Percentiles rank a stretch among this genome's conserved stretches.
Evolutionary conservation across 768 basidiomycete species (phyloP).

Genomic region (Russula vinacea): DNA sequence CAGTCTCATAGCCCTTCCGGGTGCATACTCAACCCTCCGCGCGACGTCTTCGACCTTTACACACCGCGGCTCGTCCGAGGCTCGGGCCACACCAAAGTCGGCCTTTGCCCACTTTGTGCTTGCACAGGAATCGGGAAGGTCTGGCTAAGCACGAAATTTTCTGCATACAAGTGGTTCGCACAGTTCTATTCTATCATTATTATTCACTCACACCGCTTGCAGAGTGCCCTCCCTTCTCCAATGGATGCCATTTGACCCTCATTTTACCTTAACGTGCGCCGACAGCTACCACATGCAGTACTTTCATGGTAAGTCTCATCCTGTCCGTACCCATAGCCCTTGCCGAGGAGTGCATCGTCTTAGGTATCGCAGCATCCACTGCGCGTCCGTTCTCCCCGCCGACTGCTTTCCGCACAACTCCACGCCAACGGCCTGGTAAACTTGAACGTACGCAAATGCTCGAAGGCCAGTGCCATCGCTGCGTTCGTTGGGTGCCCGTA

Average conservation of each 20-base stretch:
- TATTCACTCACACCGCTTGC: background rate
- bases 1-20: constrained; percentile 31
- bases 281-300: constrained; percentile 81
- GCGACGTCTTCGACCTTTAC: constrained; percentile 63
- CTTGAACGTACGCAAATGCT: constrained; percentile 56
- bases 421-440: constrained; percentile 50
- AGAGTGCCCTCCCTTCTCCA: constrained; percentile 15
- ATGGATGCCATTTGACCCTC: background rate
- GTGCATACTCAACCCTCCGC: constrained; percentile 59
- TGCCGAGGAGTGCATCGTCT: constrained; percentile 3
- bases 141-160: constrained; percentile 79
- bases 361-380: constrained; percentile 69
- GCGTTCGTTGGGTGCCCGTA: constrained; percentile 65
- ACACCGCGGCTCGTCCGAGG: constrained; percentile 77
- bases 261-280: background rate
- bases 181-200: background rate
- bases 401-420: constrained; percentile 50
- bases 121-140: constrained; percentile 64
- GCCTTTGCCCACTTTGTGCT: constrained; percentile 73
- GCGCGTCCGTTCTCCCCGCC: constrained; percentile 79
- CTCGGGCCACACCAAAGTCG: constrained; percentile 62
- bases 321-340: background rate
- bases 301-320: constrained; percentile 53
- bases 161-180: constrained; percentile 75
- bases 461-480: constrained; percentile 78